Percentiles rank a stretch among this genome's conserved stretches.
Evolutionary conservation across 495 filamentous ascomycete genomes (phyloP).

Genomic region (Neurospora sp.): DNA sequence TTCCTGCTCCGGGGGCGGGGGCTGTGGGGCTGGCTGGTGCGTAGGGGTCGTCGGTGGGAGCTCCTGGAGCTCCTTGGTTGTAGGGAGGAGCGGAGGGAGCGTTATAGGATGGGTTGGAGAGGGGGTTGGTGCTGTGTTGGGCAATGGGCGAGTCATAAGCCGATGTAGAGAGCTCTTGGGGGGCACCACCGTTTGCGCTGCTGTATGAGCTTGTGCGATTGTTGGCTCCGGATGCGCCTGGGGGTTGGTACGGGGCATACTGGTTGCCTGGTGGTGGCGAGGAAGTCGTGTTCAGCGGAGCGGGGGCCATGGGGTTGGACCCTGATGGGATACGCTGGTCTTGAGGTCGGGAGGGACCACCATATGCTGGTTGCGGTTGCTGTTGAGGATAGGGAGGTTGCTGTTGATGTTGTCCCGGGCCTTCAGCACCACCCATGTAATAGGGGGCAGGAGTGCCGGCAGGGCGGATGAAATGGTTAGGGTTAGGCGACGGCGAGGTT

Average conservation of each 20-base stretch:
- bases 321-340: slow-evolving; percentile 28
- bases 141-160: slow-evolving; percentile 73
- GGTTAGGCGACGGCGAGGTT: slow-evolving; percentile 36
- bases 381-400: slow-evolving; percentile 15
- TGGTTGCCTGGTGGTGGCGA: slow-evolving; percentile 28
- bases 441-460: slow-evolving; percentile 28
- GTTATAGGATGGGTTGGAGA: neutral
- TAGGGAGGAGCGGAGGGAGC: slow-evolving; percentile 33
- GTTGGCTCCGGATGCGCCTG: slow-evolving; percentile 29
- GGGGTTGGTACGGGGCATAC: slow-evolving; percentile 34
- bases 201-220: slow-evolving; percentile 32
- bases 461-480: slow-evolving; percentile 26
- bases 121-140: slow-evolving; percentile 34
- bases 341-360: slow-evolving; percentile 24
- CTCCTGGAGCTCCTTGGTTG: slow-evolving; percentile 48
- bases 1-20: slow-evolving; percentile 11
- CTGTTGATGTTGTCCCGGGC: slow-evolving; percentile 27
- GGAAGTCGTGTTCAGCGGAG: slow-evolving; percentile 36
- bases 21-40: slow-evolving; percentile 20
- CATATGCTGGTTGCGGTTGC: slow-evolving; percentile 27
- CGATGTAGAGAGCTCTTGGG: slow-evolving; percentile 78
- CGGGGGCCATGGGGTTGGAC: slow-evolving; percentile 22
- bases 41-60: slow-evolving; percentile 41
- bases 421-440: slow-evolving; percentile 37
- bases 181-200: slow-evolving; percentile 60